phyloP scores from a whole-genome alignment of 2,329 filamentous ascomycete species.

The Lecanosticta acicola region DNA sequence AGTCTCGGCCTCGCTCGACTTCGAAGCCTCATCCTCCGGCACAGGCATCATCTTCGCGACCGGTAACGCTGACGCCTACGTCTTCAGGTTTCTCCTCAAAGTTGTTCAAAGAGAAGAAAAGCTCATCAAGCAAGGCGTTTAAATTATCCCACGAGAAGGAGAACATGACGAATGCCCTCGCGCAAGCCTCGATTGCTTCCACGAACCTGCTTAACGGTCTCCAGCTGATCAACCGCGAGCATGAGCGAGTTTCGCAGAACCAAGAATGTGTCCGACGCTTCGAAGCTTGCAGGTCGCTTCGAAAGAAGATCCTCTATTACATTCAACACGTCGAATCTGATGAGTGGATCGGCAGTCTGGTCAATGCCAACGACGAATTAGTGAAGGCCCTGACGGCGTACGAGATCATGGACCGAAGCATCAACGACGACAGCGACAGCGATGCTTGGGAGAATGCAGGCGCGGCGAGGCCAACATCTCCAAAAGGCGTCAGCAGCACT shows the following conservation, averaged over 20 bases:
- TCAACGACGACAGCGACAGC: slow-evolving; percentile 65
- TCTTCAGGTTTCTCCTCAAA: slow-evolving; percentile 27
- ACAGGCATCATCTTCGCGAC: slow-evolving; percentile 18
- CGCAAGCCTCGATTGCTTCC: slow-evolving; percentile 81
- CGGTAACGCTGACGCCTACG: slow-evolving; percentile 30
- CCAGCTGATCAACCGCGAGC: slow-evolving; percentile 85
- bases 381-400: slow-evolving; percentile 89
- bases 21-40: slow-evolving; percentile 11
- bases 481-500: slow-evolving; percentile 11
- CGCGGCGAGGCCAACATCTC: slow-evolving; percentile 5
- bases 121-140: slow-evolving; percentile 59
- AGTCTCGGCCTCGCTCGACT: slow-evolving; percentile 13
- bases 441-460: slow-evolving; percentile 48
- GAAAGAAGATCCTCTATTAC: slow-evolving; percentile 80
- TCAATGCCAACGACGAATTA: slow-evolving; percentile 95
- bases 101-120: slow-evolving; percentile 37
- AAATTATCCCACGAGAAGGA: slow-evolving; percentile 83
- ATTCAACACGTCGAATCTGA: slow-evolving; percentile 89
- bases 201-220: slow-evolving; percentile 84
- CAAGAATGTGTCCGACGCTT: slow-evolving; percentile 68
- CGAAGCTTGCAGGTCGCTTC: slow-evolving; percentile 77
- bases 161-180: slow-evolving; percentile 80
- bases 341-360: slow-evolving; percentile 82
- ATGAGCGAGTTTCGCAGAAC: slow-evolving; percentile 82
- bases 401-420: slow-evolving; percentile 83